These are phyloP conservation scores for Quercus cerris DNA, from an alignment of 306 rosid species.

Conservation along the genomic window DNA sequence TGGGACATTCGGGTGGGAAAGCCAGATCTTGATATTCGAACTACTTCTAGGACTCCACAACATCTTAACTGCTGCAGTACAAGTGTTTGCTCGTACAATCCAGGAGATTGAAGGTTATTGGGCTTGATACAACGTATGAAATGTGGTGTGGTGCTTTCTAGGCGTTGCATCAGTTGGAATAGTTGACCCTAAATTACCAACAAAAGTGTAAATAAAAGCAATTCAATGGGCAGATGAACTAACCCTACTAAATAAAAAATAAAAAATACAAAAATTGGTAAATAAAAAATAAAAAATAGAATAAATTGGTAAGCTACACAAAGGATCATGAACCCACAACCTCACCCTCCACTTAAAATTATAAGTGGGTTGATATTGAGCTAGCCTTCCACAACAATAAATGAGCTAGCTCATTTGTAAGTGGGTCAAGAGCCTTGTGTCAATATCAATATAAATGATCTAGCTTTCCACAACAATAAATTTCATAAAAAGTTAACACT, in stretches of 20 bases:
- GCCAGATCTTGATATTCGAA: slow-evolving; percentile 94
- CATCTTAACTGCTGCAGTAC: slow-evolving; percentile 96
- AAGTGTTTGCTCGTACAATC: slow-evolving; percentile 89
- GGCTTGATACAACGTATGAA: slow-evolving; percentile 99
- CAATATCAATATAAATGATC: not conserved
- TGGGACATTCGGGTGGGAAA: slow-evolving; percentile 98
- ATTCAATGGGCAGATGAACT: slow-evolving; percentile 6
- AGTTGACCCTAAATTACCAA: slow-evolving; percentile 70
- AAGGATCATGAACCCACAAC: no score
- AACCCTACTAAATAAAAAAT: not conserved
- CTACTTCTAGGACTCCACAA: slow-evolving; percentile 98
- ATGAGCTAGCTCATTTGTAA: no score
- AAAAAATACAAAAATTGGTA: not conserved
- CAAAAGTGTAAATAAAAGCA: slow-evolving; percentile 22
- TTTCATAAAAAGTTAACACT: not conserved
- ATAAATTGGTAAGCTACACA: not conserved
- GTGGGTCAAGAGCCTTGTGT: no score
- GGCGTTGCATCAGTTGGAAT: slow-evolving; percentile 90
- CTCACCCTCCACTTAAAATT: no score
- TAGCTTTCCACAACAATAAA: not conserved
- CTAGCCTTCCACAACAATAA: no score
- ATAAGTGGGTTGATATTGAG: no score
- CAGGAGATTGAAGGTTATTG: slow-evolving; percentile 91
- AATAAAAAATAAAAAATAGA: not conserved
- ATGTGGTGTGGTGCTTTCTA: slow-evolving; percentile 95